A percentile compares a stretch with the other conserved stretches of the same genome.
Evolutionary conservation across 1,284 basidiomycete species (phyloP).

Genomic region (Austropuccinia psidii): DNA sequence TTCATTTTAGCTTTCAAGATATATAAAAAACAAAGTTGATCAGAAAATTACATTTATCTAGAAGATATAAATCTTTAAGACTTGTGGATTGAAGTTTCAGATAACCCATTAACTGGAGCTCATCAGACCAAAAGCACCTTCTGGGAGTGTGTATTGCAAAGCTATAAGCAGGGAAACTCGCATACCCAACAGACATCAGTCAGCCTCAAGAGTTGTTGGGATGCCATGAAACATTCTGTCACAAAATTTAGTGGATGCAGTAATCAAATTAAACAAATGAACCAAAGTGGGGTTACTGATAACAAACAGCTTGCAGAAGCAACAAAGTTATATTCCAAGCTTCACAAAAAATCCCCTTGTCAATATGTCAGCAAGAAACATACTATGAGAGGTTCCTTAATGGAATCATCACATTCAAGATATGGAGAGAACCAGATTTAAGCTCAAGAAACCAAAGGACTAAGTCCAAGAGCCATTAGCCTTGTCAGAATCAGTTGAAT

Average conservation of each 20-base stretch:
- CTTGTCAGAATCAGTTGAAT: too few relatives aligned
- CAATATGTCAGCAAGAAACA: too few relatives aligned
- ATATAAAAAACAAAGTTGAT: too few relatives aligned
- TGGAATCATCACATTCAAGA: too few relatives aligned
- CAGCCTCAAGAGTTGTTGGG: background rate
- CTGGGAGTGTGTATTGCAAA: background rate
- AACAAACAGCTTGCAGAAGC: background rate
- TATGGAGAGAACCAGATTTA: too few relatives aligned
- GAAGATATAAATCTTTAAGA: too few relatives aligned
- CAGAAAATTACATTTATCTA: too few relatives aligned
- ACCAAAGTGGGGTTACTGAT: background rate
- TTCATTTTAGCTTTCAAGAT: too few relatives aligned
- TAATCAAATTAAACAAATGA: background rate
- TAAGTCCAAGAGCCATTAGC: too few relatives aligned
- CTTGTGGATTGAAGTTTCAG: background rate
- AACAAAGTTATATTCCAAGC: background rate
- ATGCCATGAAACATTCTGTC: background rate
- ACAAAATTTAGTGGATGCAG: background rate
- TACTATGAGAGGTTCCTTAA: too few relatives aligned
- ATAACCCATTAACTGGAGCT: background rate
- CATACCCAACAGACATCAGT: background rate
- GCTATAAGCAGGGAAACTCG: background rate
- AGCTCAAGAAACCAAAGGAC: too few relatives aligned
- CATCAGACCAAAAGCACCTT: background rate
- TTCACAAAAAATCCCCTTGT: too few relatives aligned